Percentiles rank a stretch among this genome's conserved stretches.
phyloP scores from a whole-genome alignment of 2,329 filamentous ascomycete genomes.

The Teratosphaeriaceae sp. region DNA sequence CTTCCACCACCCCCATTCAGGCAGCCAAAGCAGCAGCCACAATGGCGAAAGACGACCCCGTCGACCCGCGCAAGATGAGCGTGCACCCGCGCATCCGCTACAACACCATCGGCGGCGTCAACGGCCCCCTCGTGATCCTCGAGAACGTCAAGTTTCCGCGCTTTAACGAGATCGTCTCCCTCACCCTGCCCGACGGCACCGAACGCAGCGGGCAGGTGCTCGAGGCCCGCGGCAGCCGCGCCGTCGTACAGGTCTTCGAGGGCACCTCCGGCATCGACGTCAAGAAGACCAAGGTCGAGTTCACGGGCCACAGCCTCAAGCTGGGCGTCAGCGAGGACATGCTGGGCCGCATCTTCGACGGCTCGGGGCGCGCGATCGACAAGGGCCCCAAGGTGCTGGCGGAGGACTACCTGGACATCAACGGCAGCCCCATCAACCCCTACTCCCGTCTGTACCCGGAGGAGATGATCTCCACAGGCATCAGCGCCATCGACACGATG shows the following conservation, averaged over 20 bases:
- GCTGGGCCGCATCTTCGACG: slow-evolving; percentile 98
- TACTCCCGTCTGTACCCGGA: slow-evolving; percentile 97
- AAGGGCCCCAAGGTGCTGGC: slow-evolving; percentile 97
- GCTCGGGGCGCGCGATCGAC: slow-evolving; percentile 95
- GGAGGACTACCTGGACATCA: slow-evolving; percentile 98
- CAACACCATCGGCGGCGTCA: slow-evolving; percentile 97
- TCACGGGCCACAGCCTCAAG: slow-evolving; percentile 94
- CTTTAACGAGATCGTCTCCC: slow-evolving; percentile 95
- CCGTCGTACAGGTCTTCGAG: slow-evolving; percentile 97
- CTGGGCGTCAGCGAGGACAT: slow-evolving; percentile 99
- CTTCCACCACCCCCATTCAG: no score
- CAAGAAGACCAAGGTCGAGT: slow-evolving; percentile 98
- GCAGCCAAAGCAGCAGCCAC: no score
- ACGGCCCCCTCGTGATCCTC: slow-evolving; percentile 94
- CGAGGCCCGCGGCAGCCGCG: slow-evolving; percentile 92
- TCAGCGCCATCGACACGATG: slow-evolving; percentile 98
- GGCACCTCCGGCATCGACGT: slow-evolving; percentile 96
- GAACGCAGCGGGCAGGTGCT: slow-evolving; percentile 92
- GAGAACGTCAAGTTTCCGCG: slow-evolving; percentile 97
- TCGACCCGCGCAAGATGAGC: slow-evolving; percentile 46
- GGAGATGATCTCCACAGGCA: slow-evolving; percentile 99
- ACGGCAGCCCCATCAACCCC: slow-evolving; percentile 96
- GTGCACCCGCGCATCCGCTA: slow-evolving; percentile 75
- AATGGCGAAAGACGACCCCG: slow-evolving; percentile 27
- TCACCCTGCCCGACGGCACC: slow-evolving; percentile 93